phyloP scores from a whole-genome alignment of 2,329 filamentous ascomycete species.

The Colletotrichum tofieldiae region DNA sequence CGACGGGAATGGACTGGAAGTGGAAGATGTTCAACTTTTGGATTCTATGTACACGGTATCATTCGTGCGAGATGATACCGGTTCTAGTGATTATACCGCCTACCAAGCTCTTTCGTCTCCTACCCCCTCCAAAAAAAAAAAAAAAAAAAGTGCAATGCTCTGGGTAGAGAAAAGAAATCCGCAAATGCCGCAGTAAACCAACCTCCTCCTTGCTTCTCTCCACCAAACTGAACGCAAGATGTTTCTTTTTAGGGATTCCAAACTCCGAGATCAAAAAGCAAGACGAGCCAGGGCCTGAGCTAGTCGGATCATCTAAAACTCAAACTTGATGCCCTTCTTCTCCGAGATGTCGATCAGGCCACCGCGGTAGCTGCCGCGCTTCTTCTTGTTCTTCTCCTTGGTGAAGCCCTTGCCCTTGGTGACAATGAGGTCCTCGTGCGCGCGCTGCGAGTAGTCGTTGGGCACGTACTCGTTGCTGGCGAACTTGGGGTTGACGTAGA shows the following conservation, averaged over 20 bases:
- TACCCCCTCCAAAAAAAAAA: not conserved
- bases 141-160: conserved; percentile 20
- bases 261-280: conserved; percentile 33
- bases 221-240: not conserved
- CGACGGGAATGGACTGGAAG: not conserved
- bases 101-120: conserved; percentile 4
- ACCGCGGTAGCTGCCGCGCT: conserved; percentile 90
- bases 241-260: conserved; percentile 12
- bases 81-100: conserved; percentile 16
- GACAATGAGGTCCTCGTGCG: conserved; percentile 88
- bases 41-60: conserved; percentile 19
- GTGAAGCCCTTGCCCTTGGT: conserved; percentile 98
- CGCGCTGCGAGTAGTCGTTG: conserved; percentile 91
- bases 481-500: conserved; percentile 78
- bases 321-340: conserved; percentile 94
- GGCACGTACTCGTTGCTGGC: conserved; percentile 85
- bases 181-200: conserved; percentile 10
- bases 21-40: conserved; percentile 22
- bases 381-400: conserved; percentile 99
- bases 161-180: not conserved
- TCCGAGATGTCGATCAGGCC: conserved; percentile 87
- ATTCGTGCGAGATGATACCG: not conserved
- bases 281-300: conserved; percentile 4
- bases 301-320: conserved; percentile 70
- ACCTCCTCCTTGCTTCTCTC: not conserved